Conservation (phyloP, 805 yeast species). For the Wickerhamiella nectarea region DNA sequence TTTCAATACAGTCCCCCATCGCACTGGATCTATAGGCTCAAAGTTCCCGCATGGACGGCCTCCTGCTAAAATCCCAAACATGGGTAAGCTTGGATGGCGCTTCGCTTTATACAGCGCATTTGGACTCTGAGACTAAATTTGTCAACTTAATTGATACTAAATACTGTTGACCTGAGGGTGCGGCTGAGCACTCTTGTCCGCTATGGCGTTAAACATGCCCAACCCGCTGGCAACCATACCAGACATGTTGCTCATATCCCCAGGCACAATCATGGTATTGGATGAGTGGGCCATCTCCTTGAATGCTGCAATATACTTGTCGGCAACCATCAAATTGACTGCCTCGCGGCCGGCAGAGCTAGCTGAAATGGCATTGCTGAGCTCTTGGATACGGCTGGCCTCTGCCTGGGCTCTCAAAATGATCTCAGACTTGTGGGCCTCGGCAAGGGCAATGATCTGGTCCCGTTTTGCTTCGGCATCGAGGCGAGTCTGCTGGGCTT, state of each 20-base stretch:
- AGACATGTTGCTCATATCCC: constrained; percentile 56
- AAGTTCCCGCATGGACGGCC: constrained; percentile 43
- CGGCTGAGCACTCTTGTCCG: too few relatives aligned
- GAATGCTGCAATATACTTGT: constrained; percentile 65
- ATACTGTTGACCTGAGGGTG: too few relatives aligned
- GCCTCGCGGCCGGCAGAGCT: constrained; percentile 64
- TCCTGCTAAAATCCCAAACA: constrained; percentile 69
- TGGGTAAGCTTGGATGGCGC: constrained; percentile 18
- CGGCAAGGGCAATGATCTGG: not conserved
- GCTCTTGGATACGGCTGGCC: constrained; percentile 48
- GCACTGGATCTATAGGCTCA: constrained; percentile 51
- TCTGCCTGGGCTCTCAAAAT: constrained; percentile 51
- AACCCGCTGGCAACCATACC: constrained; percentile 58
- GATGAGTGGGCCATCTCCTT: constrained; percentile 65
- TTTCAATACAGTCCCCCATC: constrained; percentile 49
- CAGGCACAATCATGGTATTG: constrained; percentile 60
- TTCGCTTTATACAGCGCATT: too few relatives aligned
- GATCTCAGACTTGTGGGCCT: constrained; percentile 38
- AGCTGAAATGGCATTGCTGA: constrained; percentile 50
- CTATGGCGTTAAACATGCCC: constrained; percentile 41
- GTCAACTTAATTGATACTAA: too few relatives aligned
- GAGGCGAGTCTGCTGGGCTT: not conserved
- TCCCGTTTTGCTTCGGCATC: constrained; percentile 4
- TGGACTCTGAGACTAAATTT: too few relatives aligned
- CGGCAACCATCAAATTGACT: constrained; percentile 62